A percentile compares a stretch with the other conserved stretches of the same genome.
phyloP scores from a whole-genome alignment of 768 basidiomycete species.

The Phaeotremella fagi region DNA sequence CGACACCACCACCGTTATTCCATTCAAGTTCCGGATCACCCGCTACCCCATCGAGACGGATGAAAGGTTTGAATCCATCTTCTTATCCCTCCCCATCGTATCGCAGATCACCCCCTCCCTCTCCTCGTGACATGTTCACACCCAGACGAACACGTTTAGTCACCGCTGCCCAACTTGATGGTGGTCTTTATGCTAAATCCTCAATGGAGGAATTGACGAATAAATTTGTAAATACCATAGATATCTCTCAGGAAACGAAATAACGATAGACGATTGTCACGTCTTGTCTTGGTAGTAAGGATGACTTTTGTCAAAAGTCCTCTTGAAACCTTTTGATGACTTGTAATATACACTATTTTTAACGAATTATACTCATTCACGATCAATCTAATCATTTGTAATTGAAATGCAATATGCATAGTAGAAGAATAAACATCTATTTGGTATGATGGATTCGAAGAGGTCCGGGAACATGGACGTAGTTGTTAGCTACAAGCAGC shows the following conservation, averaged over 20 bases:
- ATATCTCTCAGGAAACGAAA: too few species aligned
- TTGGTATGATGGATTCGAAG: constrained; percentile 85
- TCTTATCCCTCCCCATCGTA: not conserved
- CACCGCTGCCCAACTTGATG: constrained; percentile 19
- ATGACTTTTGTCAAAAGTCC: too few species aligned
- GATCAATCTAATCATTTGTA: too few species aligned
- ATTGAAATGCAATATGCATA: not conserved
- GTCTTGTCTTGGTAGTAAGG: too few species aligned
- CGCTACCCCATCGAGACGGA: not conserved
- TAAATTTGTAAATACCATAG: not conserved
- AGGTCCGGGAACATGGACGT: constrained; percentile 65
- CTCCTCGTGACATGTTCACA: constrained; percentile 7
- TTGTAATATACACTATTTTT: too few species aligned
- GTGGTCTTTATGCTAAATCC: constrained; percentile 18
- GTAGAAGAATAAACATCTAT: constrained; percentile 48
- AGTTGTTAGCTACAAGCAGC: constrained; percentile 83
- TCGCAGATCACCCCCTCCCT: not conserved
- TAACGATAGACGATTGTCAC: too few species aligned
- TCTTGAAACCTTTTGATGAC: too few species aligned
- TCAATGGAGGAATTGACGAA: not conserved
- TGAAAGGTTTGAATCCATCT: not conserved
- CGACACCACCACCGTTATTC: not conserved
- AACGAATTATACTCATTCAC: too few species aligned
- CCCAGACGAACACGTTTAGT: constrained; percentile 18
- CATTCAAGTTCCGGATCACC: not conserved